Conservation (phyloP, 352 stramenopile species). For the Globisporangium radiosum region DNA sequence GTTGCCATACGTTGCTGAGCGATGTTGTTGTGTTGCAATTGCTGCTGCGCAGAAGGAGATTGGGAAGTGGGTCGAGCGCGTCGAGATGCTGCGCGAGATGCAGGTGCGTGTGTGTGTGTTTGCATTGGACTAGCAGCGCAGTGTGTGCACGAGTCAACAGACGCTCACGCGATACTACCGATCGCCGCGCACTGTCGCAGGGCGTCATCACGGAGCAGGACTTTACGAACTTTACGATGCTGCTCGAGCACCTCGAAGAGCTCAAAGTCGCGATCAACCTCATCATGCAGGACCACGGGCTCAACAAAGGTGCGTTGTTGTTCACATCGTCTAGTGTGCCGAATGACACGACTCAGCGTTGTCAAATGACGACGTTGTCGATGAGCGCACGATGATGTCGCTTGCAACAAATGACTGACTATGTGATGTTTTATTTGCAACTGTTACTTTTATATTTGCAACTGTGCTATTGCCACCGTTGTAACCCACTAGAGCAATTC, state of each 20-base stretch:
- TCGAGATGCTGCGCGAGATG: slow-evolving; percentile 55
- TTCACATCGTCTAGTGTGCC: no score
- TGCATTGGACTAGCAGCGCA: background rate
- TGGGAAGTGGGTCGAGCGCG: slow-evolving; percentile 73
- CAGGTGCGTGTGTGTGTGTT: slow-evolving; percentile 21
- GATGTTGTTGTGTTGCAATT: no score
- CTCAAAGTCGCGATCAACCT: slow-evolving; percentile 82
- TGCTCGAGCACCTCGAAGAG: slow-evolving; percentile 79
- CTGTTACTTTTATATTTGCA: no score
- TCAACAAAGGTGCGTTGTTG: slow-evolving; percentile 57
- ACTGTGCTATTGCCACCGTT: background rate
- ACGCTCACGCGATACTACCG: no score
- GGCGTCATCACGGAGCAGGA: slow-evolving; percentile 69
- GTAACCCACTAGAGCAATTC: slow-evolving; percentile 60
- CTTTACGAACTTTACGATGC: slow-evolving; percentile 80
- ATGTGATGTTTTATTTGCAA: no score
- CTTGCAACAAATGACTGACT: no score
- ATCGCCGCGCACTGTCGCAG: slow-evolving; percentile 13
- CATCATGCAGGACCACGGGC: slow-evolving; percentile 71
- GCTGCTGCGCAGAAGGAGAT: slow-evolving; percentile 44
- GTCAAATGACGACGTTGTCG: background rate
- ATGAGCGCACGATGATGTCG: background rate
- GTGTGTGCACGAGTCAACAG: background rate
- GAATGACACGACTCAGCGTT: background rate
- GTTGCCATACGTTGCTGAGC: background rate